Evolutionary conservation across 1,284 basidiomycete species (phyloP), one percentile per base, ranked within the genome.

Genomic region (Tetrapyrgos nigripes): DNA sequence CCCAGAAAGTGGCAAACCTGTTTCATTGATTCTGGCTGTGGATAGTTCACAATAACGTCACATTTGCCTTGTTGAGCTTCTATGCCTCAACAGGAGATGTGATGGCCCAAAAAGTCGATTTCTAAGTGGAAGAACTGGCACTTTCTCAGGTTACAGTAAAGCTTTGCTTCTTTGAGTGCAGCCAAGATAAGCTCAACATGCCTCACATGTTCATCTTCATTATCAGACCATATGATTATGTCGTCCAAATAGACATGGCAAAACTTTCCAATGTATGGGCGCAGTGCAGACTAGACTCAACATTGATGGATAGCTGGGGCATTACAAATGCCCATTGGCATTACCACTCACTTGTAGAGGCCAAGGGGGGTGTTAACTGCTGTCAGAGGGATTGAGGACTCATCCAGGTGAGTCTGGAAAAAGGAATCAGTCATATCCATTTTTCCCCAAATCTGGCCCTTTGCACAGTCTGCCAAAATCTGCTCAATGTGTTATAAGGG

Each of bases 221-320:
- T 57, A 1, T 70, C 4, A 0, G 73, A 77, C 69, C 70, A 80
- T 48, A 78, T 74, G 49, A 77, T 66, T 46, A 79, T 76, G 55
- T 78, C 70, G 57, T 79, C 57, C 1, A 56, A 21, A 28, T 56
- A 56, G 13, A 64, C 26, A 37, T 66, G 61, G 2, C 61, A 66
- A 24, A 63, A 64, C 0, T 49, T 29, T 0, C 47, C 57, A 46
- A 67, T 64, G 13, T 62, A 53, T 2, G 62, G 52, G 2, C 51
- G 53, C n/a, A 76, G 67, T 1, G 74, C 71, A 9, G 52, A 35
- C 11, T 58, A 69, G 54, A 76, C 68, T 11, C 66, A 64, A 0
- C 65, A 58, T 49, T 75, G 74, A 48, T 75, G 72, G 0, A 68
- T 72, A 0, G 72, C 60, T 0, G 71, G 73, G 1, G 72, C 64